These are phyloP conservation scores for Entomophthora muscae DNA, from an alignment of 371 early-diverging fungal species.

Conservation along the genomic window DNA sequence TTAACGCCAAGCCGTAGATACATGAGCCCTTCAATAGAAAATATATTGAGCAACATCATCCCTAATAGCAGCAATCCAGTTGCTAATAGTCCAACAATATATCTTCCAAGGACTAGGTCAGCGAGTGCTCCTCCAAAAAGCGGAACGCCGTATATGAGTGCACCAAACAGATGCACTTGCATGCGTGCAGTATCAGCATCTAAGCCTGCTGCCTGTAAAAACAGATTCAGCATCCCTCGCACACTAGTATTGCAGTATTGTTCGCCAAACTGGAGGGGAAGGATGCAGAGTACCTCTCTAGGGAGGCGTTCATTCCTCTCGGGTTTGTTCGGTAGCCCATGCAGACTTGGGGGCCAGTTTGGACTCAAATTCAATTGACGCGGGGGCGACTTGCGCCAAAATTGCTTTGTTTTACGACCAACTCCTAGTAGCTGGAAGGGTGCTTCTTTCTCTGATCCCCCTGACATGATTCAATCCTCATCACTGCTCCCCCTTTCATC, in stretches of 20 bases:
- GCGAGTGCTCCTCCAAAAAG: conserved; percentile 41
- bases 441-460: background rate
- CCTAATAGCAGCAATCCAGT: conserved; percentile 11
- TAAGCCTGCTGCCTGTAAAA: conserved; percentile 14
- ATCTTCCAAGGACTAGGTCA: conserved; percentile 45
- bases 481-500: no score
- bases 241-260: conserved; percentile 13
- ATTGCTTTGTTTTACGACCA: background rate
- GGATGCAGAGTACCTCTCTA: conserved; percentile 11
- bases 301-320: conserved; percentile 8
- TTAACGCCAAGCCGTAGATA: background rate
- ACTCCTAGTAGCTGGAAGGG: background rate
- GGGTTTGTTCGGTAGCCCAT: background rate
- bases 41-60: conserved; percentile 14
- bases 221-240: conserved; percentile 9
- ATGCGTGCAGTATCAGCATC: conserved; percentile 12
- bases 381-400: background rate
- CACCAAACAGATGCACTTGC: conserved; percentile 24
- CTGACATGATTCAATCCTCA: no score
- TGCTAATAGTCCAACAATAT: conserved; percentile 11
- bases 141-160: conserved; percentile 40
- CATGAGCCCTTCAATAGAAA: conserved; percentile 10
- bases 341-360: background rate
- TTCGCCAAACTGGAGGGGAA: conserved; percentile 14
- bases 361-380: background rate